A percentile compares a stretch with the other conserved stretches of the same genome.
These are phyloP conservation scores for Pezicula neosporulosa DNA, from an alignment of 2,329 filamentous ascomycete genomes.

Conservation along the genomic window DNA sequence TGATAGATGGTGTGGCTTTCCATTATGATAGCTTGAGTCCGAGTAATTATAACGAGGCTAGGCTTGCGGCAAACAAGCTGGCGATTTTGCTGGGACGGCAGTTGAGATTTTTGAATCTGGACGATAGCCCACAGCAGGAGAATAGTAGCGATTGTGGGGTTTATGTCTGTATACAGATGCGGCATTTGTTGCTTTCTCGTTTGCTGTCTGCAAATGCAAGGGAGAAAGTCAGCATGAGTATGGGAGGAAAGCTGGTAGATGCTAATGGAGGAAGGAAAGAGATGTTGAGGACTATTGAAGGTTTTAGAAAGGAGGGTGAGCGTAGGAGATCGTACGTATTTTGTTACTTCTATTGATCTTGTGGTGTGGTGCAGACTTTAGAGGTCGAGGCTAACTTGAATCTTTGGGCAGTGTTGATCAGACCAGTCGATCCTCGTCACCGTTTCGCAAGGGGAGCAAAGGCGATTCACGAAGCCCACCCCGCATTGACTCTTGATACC, in stretches of 20 bases:
- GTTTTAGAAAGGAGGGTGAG: constrained; percentile 81
- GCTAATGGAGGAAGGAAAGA: constrained; percentile 78
- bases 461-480: constrained; percentile 5
- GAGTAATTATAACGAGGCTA: constrained; percentile 72
- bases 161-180: constrained; percentile 94
- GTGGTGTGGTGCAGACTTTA: neutral
- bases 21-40: constrained; percentile 89
- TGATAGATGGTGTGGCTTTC: constrained; percentile 87
- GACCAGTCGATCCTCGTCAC: neutral
- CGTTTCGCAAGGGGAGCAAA: neutral
- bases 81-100: constrained; percentile 61
- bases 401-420: neutral
- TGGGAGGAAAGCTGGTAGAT: constrained; percentile 81
- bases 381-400: neutral
- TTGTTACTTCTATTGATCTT: neutral
- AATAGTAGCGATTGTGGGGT: constrained; percentile 94
- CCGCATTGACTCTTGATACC: constrained; percentile 7
- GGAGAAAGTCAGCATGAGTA: constrained; percentile 92
- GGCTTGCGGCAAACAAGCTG: constrained; percentile 66
- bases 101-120: constrained; percentile 74
- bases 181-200: constrained; percentile 82
- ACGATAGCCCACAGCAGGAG: constrained; percentile 85
- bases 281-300: constrained; percentile 87
- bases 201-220: constrained; percentile 74
- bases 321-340: constrained; percentile 71